phyloP scores from a whole-genome alignment of 2,329 filamentous ascomycete genomes.

The Diaporthe ilicicola region DNA sequence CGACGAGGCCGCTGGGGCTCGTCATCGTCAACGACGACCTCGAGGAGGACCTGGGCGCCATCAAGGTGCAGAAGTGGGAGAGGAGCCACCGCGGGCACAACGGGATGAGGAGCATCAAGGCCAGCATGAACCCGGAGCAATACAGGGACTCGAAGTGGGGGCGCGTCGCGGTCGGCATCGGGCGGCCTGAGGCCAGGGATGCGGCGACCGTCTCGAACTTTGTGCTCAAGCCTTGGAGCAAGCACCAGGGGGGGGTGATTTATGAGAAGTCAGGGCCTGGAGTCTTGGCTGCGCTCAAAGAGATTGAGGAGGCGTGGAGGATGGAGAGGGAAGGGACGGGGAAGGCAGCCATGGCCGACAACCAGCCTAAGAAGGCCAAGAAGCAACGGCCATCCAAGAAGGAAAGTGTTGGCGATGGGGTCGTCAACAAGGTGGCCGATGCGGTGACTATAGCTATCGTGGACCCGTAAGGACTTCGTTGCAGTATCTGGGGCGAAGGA shows the following conservation, averaged over 20 bases:
- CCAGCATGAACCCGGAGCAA: conserved; percentile 52
- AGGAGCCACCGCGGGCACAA: conserved; percentile 77
- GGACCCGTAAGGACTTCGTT: neutral
- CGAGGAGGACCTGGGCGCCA: conserved; percentile 73
- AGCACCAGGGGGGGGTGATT: conserved; percentile 58
- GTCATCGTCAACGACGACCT: conserved; percentile 91
- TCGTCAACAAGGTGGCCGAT: neutral
- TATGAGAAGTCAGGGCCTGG: conserved; percentile 60
- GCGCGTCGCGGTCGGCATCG: conserved; percentile 85
- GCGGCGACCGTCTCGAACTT: conserved; percentile 75
- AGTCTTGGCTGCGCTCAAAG: conserved; percentile 59
- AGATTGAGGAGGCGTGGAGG: conserved; percentile 52
- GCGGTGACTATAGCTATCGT: conserved; percentile 12
- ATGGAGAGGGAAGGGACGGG: conserved; percentile 9
- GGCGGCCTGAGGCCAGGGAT: conserved; percentile 77
- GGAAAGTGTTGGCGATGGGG: neutral
- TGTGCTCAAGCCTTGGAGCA: conserved; percentile 75
- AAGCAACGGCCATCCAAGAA: conserved; percentile 5
- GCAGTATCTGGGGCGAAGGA: too few species aligned
- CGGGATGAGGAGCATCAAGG: conserved; percentile 74
- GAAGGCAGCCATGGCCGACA: neutral
- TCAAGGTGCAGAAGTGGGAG: conserved; percentile 70
- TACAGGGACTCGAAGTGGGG: conserved; percentile 55
- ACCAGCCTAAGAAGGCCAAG: conserved; percentile 1
- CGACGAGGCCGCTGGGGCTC: conserved; percentile 53